phyloP scores from a whole-genome alignment of 2,329 filamentous ascomycete species.

The Fusarium domesticum region DNA sequence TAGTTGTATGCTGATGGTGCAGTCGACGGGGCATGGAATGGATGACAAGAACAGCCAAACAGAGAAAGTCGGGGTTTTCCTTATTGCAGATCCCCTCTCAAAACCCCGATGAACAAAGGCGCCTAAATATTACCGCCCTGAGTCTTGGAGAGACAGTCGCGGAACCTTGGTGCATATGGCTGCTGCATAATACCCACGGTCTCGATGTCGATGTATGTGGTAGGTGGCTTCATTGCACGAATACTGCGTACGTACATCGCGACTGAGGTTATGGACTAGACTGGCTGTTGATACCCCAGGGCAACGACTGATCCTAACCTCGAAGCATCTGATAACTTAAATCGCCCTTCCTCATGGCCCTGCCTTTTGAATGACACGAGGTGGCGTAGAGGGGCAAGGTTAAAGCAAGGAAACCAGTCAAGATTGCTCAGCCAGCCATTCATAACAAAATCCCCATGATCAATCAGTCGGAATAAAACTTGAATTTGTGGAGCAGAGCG shows the following conservation, averaged over 20 bases:
- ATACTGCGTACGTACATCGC: neutral
- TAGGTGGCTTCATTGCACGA: neutral
- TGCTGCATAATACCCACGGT: neutral
- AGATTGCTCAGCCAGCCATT: neutral
- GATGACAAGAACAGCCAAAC: conserved; percentile 5
- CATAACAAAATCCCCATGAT: neutral
- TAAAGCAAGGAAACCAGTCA: neutral
- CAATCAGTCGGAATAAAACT: neutral
- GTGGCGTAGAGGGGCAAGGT: neutral
- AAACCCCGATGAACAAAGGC: conserved; percentile 6
- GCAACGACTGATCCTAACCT: neutral
- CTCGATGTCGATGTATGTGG: no score
- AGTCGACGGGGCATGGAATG: conserved; percentile 16
- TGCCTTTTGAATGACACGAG: neutral
- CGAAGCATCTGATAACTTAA: neutral
- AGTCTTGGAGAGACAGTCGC: no score
- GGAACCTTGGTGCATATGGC: conserved; percentile 13
- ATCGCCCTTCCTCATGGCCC: neutral
- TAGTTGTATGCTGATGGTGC: conserved; percentile 1
- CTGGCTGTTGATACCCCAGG: neutral
- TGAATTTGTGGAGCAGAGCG: neutral
- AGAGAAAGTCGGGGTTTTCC: conserved; percentile 10
- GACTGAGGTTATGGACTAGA: neutral
- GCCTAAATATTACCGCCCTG: no score
- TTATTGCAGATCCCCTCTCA: conserved; percentile 16